Base-by-base conservation (phyloP, 305 asterid genomes). In the Stenogyne calaminthoides region DNA sequence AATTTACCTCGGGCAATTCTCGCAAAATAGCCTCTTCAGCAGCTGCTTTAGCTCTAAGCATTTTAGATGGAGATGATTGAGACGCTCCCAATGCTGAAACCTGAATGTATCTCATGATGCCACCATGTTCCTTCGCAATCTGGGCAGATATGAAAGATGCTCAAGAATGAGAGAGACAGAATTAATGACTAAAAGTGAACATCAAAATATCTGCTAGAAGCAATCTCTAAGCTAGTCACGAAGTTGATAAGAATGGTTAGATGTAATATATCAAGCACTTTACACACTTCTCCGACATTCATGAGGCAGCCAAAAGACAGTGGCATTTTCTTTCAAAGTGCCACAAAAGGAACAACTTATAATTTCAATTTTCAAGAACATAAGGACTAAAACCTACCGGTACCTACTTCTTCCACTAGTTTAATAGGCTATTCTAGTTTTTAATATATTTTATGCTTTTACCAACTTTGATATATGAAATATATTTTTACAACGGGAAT, bases 71-170 rank as follows among this genome's bases (percentile, higher is more conserved):
- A 76, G 99, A 92, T 76, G 94, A 80, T 52, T 82, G 80, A 60
- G 96, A 88, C 44, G 97, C 98, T 34, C 98, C 99, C 84, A 95
- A 79, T 81, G 93, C 82, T 70, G 99, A 95, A 83, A 89, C 88
- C 67, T 95, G 98, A 77, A 95, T 89, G 84, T 81, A 95, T 73
- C 99, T 87, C 95, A 86, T 80, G 77, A 95, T 87, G 67, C 99
- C 99, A 71, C 99, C 99, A 47, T 95, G 99, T 85, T 95, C 99
- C 80, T 85, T 95, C 51, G 99, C 90, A 46, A 95, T 92, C 98
- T 95, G 85, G 79, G 67, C 14, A 61, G 61, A 63, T 3, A 72
- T 34, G 40, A 70, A 70, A 9, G 54, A 25, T 16, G 69, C 37
- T 12, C 37, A 67, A 76, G 63, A 42, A 70, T 52, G 19, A 19